Conservation (phyloP, 371 early-diverging fungal species). For the Circinella umbellata region DNA sequence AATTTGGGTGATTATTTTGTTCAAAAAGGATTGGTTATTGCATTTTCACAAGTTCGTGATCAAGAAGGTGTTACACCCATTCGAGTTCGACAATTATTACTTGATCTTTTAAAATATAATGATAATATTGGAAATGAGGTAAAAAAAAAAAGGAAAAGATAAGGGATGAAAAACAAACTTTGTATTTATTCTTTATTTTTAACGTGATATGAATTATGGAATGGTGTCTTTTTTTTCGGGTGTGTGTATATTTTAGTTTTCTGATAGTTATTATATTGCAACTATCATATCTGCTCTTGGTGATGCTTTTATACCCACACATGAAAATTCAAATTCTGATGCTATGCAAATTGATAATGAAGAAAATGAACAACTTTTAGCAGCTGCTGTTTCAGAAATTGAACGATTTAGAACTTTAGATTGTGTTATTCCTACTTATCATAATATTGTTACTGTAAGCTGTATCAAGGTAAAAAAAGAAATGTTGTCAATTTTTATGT, state of each 20-base stretch:
- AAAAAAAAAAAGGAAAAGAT: constrained; percentile 10
- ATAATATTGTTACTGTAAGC: constrained; percentile 83
- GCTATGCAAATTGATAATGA: constrained; percentile 40
- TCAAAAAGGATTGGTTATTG: constrained; percentile 80
- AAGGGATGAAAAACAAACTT: background rate
- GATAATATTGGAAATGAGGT: constrained; percentile 90
- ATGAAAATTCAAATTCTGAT: background rate
- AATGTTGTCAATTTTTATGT: background rate
- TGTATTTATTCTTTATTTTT: background rate
- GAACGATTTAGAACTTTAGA: constrained; percentile 83
- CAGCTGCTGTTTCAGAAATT: constrained; percentile 71
- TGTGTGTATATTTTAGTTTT: constrained; percentile 43
- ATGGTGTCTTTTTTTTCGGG: too few species aligned
- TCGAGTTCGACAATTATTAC: constrained; percentile 67
- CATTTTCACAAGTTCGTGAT: constrained; percentile 76
- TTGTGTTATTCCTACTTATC: constrained; percentile 83
- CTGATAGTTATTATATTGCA: constrained; percentile 83
- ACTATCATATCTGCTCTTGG: constrained; percentile 75
- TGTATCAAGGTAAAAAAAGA: constrained; percentile 67
- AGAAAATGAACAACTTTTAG: constrained; percentile 56
- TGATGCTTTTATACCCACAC: constrained; percentile 64
- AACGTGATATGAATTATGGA: background rate
- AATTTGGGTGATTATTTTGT: constrained; percentile 87
- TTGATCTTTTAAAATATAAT: constrained; percentile 84
- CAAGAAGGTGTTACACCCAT: constrained; percentile 69